A percentile compares a stretch with the other conserved stretches of the same genome.
phyloP scores from a whole-genome alignment of 2,329 filamentous ascomycete genomes.

The Shiraia sp. region DNA sequence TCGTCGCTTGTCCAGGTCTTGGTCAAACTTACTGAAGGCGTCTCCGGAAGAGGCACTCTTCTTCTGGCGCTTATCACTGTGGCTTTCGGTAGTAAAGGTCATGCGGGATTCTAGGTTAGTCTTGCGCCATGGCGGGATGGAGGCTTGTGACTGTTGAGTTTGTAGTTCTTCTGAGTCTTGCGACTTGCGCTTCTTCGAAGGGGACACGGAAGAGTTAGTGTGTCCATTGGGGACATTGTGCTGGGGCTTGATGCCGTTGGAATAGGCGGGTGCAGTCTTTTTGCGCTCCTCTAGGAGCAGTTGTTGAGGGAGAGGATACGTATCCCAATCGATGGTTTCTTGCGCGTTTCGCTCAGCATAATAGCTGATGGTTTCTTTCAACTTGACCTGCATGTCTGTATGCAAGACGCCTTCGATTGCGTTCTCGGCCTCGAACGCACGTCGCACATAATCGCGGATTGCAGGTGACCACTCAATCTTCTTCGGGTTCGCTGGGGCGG shows the following conservation, averaged over 20 bases:
- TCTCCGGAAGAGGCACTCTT: slow-evolving; percentile 53
- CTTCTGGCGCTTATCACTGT: slow-evolving; percentile 52
- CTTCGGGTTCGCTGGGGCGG: slow-evolving; percentile 41
- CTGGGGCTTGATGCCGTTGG: slow-evolving; percentile 18
- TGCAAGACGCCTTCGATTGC: slow-evolving; percentile 48
- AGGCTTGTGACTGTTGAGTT: slow-evolving; percentile 55
- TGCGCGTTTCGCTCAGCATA: slow-evolving; percentile 76
- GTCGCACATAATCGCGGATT: slow-evolving; percentile 87
- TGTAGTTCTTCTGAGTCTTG: slow-evolving; percentile 56
- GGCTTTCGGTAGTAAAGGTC: slow-evolving; percentile 60
- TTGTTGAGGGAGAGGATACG: slow-evolving; percentile 80
- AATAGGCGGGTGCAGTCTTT: slow-evolving; percentile 33
- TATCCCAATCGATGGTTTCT: slow-evolving; percentile 78
- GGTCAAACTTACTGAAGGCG: slow-evolving; percentile 83
- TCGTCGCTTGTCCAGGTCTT: slow-evolving; percentile 83
- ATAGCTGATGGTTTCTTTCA: slow-evolving; percentile 83
- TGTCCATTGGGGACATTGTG: slow-evolving; percentile 18
- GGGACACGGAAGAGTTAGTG: slow-evolving; percentile 40
- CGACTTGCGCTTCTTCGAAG: slow-evolving; percentile 83
- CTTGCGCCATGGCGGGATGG: slow-evolving; percentile 72
- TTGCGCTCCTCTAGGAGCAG: slow-evolving; percentile 70
- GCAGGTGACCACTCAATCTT: slow-evolving; percentile 79
- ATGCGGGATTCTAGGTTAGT: slow-evolving; percentile 76
- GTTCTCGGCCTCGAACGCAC: slow-evolving; percentile 80
- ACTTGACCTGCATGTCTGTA: slow-evolving; percentile 77